Evolutionary conservation across 148 eudicot genomes (phyloP).

Genomic region (Fagopyrum esculentum): DNA sequence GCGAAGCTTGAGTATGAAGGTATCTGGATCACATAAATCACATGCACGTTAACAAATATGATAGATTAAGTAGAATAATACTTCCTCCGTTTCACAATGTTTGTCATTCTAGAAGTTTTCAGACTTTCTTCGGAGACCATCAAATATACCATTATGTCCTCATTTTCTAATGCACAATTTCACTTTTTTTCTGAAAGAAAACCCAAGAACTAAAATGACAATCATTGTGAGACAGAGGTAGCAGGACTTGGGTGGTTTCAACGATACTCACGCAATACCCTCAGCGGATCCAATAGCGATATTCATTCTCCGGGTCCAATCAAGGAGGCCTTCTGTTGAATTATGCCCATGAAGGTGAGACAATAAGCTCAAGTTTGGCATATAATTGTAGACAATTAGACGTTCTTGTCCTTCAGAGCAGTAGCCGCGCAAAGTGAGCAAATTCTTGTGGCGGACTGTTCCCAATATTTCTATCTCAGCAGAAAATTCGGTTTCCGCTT

Average conservation of each 20-base stretch:
- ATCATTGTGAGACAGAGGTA: background rate
- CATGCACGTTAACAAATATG: background rate
- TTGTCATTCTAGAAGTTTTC: too few relatives aligned
- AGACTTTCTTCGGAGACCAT: too few relatives aligned
- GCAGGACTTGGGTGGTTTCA: background rate
- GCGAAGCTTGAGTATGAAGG: constrained; percentile 80
- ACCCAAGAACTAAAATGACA: too few relatives aligned
- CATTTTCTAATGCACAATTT: too few relatives aligned
- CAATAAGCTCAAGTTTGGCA: constrained; percentile 71
- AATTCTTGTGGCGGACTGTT: constrained; percentile 74
- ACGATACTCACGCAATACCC: constrained; percentile 65
- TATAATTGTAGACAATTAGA: constrained; percentile 78
- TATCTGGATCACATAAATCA: constrained; percentile 32
- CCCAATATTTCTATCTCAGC: constrained; percentile 87
- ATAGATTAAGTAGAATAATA: background rate
- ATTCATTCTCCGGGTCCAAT: constrained; percentile 80
- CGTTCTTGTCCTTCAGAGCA: constrained; percentile 97
- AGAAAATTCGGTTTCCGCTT: constrained; percentile 73
- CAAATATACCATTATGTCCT: too few relatives aligned
- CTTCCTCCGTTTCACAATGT: too few relatives aligned
- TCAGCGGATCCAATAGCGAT: constrained; percentile 85
- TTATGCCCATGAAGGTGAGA: constrained; percentile 91
- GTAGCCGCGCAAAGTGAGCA: constrained; percentile 79
- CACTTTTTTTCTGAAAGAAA: too few relatives aligned
- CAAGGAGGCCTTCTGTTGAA: constrained; percentile 71